Conservation (phyloP, 306 rosid species). For the Dryas alaskensis region DNA sequence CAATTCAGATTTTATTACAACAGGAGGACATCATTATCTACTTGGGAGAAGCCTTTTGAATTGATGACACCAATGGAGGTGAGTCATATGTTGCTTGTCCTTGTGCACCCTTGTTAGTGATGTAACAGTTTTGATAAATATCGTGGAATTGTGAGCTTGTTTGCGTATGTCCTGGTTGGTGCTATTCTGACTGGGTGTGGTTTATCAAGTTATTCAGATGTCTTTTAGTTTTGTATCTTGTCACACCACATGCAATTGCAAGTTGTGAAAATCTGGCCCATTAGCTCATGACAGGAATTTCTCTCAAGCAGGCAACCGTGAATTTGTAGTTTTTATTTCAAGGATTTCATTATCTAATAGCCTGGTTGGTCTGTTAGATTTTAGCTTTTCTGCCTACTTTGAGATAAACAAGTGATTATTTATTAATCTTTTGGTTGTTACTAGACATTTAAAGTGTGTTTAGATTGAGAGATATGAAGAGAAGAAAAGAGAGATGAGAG, state of each 20-base stretch:
- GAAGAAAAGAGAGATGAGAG: not conserved
- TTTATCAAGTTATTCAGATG: conserved; percentile 5
- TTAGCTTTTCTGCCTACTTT: not conserved
- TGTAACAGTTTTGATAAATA: conserved; percentile 23
- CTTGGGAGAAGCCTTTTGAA: conserved; percentile 93
- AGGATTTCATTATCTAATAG: not conserved
- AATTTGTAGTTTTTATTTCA: not conserved
- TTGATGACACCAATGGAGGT: conserved; percentile 90
- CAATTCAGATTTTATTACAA: conserved; percentile 80
- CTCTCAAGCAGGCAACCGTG: not conserved
- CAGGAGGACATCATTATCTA: conserved; percentile 71
- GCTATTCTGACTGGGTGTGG: not conserved
- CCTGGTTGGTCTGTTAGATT: not conserved
- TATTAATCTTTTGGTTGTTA: not conserved
- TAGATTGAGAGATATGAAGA: not conserved
- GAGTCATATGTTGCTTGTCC: conserved; percentile 45
- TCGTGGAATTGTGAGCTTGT: conserved; percentile 16
- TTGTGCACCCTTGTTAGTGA: conserved; percentile 21
- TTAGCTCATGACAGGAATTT: not conserved
- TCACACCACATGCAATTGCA: not conserved
- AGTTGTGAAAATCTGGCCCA: not conserved
- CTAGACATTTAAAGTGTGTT: not conserved
- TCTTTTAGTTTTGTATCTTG: not conserved
- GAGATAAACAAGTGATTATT: not conserved
- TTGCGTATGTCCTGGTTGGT: not conserved